Percentiles rank a stretch among this genome's conserved stretches.
These are phyloP conservation scores for Gracilaria domingensis DNA, from an alignment of 23 red algal species.

Conservation along the genomic window DNA sequence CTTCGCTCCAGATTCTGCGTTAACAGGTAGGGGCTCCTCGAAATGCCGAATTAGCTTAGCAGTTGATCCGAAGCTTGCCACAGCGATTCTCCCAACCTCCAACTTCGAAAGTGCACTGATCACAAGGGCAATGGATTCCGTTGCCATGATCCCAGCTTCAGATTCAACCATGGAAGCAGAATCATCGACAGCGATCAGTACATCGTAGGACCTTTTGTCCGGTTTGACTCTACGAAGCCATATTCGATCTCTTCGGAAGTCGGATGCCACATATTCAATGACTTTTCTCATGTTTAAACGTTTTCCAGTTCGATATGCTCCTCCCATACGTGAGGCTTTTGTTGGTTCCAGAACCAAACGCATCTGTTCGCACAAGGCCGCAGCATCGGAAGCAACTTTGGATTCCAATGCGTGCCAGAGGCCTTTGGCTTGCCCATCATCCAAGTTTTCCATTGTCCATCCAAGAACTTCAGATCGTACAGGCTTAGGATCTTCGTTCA, in stretches of 20 bases:
- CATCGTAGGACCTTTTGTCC: slow-evolving; percentile 90
- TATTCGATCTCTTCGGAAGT: slow-evolving; percentile 91
- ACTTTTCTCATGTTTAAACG: slow-evolving; percentile 93
- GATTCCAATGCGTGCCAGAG: slow-evolving; percentile 72
- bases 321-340: slow-evolving; percentile 69
- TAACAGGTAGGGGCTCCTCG: slow-evolving; percentile 70
- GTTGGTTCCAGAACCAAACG: slow-evolving; percentile 89
- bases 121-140: slow-evolving; percentile 86
- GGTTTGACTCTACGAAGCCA: slow-evolving; percentile 94
- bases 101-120: slow-evolving; percentile 77
- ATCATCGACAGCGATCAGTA: slow-evolving; percentile 95
- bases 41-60: slow-evolving; percentile 69
- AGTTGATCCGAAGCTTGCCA: slow-evolving; percentile 84
- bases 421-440: slow-evolving; percentile 27
- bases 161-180: slow-evolving; percentile 95
- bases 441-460: slow-evolving; percentile 39
- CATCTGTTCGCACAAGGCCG: slow-evolving; percentile 77
- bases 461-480: neutral
- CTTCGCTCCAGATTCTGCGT: slow-evolving; percentile 51
- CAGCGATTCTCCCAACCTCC: slow-evolving; percentile 88
- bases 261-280: slow-evolving; percentile 94
- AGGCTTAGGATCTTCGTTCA: neutral
- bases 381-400: slow-evolving; percentile 53
- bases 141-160: slow-evolving; percentile 75
- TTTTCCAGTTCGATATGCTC: slow-evolving; percentile 94